These are phyloP conservation scores for Metschnikowia baotianmanensis DNA, from an alignment of 805 yeast species.

Conservation along the genomic window DNA sequence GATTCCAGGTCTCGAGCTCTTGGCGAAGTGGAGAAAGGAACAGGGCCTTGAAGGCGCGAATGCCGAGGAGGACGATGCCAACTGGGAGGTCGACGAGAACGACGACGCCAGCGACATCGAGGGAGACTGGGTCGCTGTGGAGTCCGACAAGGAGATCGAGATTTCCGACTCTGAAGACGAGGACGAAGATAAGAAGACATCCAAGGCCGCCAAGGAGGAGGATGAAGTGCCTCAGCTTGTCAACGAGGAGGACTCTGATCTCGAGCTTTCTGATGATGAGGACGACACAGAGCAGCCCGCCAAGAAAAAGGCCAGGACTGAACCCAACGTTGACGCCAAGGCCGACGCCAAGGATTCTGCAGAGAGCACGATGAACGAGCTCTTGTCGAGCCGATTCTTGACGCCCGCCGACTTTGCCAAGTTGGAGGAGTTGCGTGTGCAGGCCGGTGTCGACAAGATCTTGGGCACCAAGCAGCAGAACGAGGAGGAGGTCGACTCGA, in stretches of 20 bases:
- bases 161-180: slow-evolving; percentile 52
- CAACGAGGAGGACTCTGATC: slow-evolving; percentile 36
- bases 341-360: slow-evolving; percentile 28
- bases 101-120: slow-evolving; percentile 57
- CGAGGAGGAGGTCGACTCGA: slow-evolving; percentile 86
- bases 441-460: slow-evolving; percentile 81
- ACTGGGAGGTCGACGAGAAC: slow-evolving; percentile 59
- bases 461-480: slow-evolving; percentile 59
- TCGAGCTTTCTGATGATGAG: slow-evolving; percentile 32
- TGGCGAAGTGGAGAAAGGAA: slow-evolving; percentile 79
- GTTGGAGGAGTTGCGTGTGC: slow-evolving; percentile 77
- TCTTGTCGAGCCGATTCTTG: slow-evolving; percentile 73
- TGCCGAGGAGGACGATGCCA: slow-evolving; percentile 51
- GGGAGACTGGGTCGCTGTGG: slow-evolving; percentile 91
- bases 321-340: slow-evolving; percentile 25
- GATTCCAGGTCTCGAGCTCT: slow-evolving; percentile 87
- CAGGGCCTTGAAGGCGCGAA: slow-evolving; percentile 51
- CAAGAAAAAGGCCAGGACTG: slow-evolving; percentile 31
- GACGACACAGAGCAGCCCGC: slow-evolving; percentile 30
- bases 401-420: slow-evolving; percentile 99
- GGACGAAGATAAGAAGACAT: slow-evolving; percentile 31
- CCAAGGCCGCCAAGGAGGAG: slow-evolving; percentile 26
- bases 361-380: slow-evolving; percentile 41
- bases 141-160: slow-evolving; percentile 73
- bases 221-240: slow-evolving; percentile 29